A percentile compares a stretch with the other conserved stretches of the same genome.
These are phyloP conservation scores for Lophiostoma macrostomum DNA, from an alignment of 495 filamentous ascomycete genomes.

Conservation along the genomic window DNA sequence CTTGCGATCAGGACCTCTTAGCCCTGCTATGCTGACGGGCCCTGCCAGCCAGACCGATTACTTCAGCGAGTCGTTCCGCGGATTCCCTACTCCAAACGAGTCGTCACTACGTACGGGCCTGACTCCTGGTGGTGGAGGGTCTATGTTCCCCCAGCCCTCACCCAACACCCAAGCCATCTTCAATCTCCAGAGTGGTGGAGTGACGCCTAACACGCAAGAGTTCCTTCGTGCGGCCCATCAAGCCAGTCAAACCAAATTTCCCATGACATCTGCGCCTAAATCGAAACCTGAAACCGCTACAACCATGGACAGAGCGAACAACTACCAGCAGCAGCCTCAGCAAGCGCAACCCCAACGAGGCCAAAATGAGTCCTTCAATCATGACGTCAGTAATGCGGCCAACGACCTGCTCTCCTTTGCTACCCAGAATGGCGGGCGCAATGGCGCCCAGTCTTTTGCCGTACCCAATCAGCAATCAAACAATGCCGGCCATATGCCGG, in stretches of 20 bases:
- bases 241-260: slow-evolving; percentile 46
- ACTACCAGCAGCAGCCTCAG: slow-evolving; percentile 40
- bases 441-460: slow-evolving; percentile 53
- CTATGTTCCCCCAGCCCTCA: slow-evolving; percentile 93
- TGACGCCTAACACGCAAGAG: slow-evolving; percentile 86
- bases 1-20: slow-evolving; percentile 85
- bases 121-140: slow-evolving; percentile 92
- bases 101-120: slow-evolving; percentile 87
- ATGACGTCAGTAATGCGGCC: slow-evolving; percentile 89
- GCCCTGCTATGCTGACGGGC: slow-evolving; percentile 95
- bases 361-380: slow-evolving; percentile 61
- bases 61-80: slow-evolving; percentile 67
- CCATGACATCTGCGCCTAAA: slow-evolving; percentile 45
- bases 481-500: slow-evolving; percentile 30
- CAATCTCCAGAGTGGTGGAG: slow-evolving; percentile 72
- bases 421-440: slow-evolving; percentile 58
- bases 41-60: slow-evolving; percentile 74
- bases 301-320: slow-evolving; percentile 45
- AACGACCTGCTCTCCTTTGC: slow-evolving; percentile 93
- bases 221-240: slow-evolving; percentile 76
- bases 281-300: slow-evolving; percentile 44
- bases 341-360: slow-evolving; percentile 46
- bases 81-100: slow-evolving; percentile 96
- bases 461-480: slow-evolving; percentile 49
- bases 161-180: slow-evolving; percentile 81